Conservation (phyloP, 1,284 basidiomycete species). For the Afroboletus lepidellus region DNA sequence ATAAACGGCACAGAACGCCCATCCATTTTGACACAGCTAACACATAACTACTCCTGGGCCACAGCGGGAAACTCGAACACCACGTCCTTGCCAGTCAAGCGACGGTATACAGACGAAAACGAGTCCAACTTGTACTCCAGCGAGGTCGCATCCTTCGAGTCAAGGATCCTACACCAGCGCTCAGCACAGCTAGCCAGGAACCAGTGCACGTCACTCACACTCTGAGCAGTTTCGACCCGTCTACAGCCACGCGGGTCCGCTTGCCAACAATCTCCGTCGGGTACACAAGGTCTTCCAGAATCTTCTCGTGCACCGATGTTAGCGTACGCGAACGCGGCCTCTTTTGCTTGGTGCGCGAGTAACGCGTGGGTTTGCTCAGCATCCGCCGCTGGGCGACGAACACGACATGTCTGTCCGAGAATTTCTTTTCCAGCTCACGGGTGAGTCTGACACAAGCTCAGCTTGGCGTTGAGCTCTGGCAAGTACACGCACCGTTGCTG, state of each 20-base stretch:
- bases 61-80: conserved; percentile 84
- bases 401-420: conserved; percentile 97
- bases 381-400: conserved; percentile 99
- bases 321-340: conserved; percentile 96
- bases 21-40: conserved; percentile 26
- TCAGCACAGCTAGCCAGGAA: conserved; percentile 20
- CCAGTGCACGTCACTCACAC: conserved; percentile 64
- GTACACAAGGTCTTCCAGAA: conserved; percentile 98
- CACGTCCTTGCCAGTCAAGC: conserved; percentile 93
- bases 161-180: conserved; percentile 73
- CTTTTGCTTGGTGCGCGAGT: conserved; percentile 92
- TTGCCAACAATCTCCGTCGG: conserved; percentile 99
- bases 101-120: conserved; percentile 93
- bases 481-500: conserved; percentile 81
- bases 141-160: conserved; percentile 97
- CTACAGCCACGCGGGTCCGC: conserved; percentile 88
- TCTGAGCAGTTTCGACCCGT: conserved; percentile 91
- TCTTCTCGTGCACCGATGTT: conserved; percentile 96
- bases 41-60: conserved; percentile 53
- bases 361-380: conserved; percentile 96
- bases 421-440: conserved; percentile 99
- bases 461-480: neutral
- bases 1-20: conserved; percentile 28
- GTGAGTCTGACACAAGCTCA: conserved; percentile 72
- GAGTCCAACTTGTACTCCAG: conserved; percentile 99